Base-by-base conservation (phyloP, 495 filamentous ascomycete species). In the Evernia prunastri region DNA sequence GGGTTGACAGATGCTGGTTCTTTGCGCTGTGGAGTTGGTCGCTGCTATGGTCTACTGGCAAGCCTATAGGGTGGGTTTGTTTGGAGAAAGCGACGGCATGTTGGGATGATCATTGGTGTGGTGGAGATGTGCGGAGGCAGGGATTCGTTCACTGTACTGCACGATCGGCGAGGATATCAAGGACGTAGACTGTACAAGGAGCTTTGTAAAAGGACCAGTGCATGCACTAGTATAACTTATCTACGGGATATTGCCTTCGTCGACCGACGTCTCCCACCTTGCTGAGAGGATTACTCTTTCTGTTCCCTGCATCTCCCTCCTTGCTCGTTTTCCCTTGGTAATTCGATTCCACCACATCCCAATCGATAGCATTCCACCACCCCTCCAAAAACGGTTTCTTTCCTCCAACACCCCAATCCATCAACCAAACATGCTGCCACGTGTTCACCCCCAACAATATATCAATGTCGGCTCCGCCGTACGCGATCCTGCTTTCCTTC, bases 361-460 rank as follows among this genome's bases (percentile, higher is more conserved):
- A 98, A 76, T 98, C 84, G 60, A 98, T 86, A 36, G 73, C 75
- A 39, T 90, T 75, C 94, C 94, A 98, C 92, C 93, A 96, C 53
- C 72, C 76, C 78, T 88, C 81, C 58, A 92, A 78, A 76, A 83
- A 98, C 62, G 78, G 73, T 56, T 80, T 80, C 86, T 96, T 97
- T 17, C 90, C 90, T 43, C 75, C 78, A 54, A 96, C 78, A 33
- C 91, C 91, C 70, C 87, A 96, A 72, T 97, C 91, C 64, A 80
- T 81, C 74, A 97, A 76, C 86, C 89, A 98, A 3, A 86, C 89
- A 75, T 98, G 94, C 79, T 97, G 87, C 94, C 94, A 98, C 33
- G 91, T 96, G 74, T 94, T 97, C 54, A 97, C 81, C 69, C 92
- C 96, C 63, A 97, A 77, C 65, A 97, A 76, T 7, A 93, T 91